Base-by-base conservation (phyloP, 805 yeast genomes). In the Hanseniaspora thailandica region DNA sequence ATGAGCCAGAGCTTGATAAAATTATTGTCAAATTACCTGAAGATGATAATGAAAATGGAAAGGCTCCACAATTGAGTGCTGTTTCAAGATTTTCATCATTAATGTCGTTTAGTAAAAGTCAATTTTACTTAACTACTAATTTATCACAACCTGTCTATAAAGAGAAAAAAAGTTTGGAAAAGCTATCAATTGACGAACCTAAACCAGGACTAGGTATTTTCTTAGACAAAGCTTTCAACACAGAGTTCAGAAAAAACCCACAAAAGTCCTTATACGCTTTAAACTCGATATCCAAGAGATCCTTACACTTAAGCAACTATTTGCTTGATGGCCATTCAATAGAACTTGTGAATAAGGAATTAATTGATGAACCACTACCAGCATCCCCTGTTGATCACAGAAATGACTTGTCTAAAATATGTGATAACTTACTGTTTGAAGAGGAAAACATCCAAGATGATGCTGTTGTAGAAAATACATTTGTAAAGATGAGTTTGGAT, bases 241-340 rank as follows among this genome's bases (percentile, higher is more conserved):
- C 26, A 2, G 33, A 19, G 9, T 38, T 8, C 4, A 62, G 61
- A 49, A 64, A 66, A 1, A 64, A 62, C 23, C 62, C 66, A 1
- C 64, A 65, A 35, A 60, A 64, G 43, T 66, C 69, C 0, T 53
- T 67, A 28, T 67, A 67, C 50, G 66, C 69, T 1, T 55, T 63
- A 34, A 60, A 59, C 26, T 65, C 70, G 0, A 67, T 67, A 38
- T 67, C 70, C 1, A 67, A 64, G 44, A 62, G 65, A 45, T 66
- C 70, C 1, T 49, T 67, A 17, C 66, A 67, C 48, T 52, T 67
- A 25, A 67, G 60, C 23, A 69, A 64, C 12, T 61, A 55, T 51
- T 55, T 66, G n/a, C 45, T 59, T 4, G 28, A 53, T 43, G 45
- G 22, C 43, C 57, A 9, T 34, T 57, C 7, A 59, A 58, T 36